These are phyloP conservation scores for Crithidia thermophila DNA, from an alignment of 208 protist species.

Conservation along the genomic window DNA sequence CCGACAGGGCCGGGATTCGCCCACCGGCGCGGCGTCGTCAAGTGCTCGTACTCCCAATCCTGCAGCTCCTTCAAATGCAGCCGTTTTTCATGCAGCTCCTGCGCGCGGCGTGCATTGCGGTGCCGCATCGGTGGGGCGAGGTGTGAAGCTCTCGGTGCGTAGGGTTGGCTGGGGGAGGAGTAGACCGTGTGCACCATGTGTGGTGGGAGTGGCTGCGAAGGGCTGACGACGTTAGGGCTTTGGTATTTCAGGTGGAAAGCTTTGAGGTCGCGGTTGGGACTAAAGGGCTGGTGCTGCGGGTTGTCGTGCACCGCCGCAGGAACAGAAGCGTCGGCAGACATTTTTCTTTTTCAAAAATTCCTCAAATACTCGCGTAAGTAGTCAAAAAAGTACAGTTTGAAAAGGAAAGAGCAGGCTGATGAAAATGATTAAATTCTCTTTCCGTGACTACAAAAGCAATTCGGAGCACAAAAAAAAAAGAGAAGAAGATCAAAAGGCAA, in stretches of 20 bases:
- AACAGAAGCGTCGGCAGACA: neutral
- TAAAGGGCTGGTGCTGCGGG: neutral
- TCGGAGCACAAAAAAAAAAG: neutral
- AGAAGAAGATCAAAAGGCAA: neutral
- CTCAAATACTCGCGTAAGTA: no score
- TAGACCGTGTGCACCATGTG: neutral
- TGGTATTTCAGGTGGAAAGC: neutral
- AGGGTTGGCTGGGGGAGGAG: neutral
- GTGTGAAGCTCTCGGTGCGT: no score
- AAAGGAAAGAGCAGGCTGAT: neutral
- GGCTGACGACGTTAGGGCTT: no score
- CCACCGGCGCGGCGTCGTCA: constrained; percentile 1
- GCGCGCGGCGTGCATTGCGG: neutral
- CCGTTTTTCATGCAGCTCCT: neutral
- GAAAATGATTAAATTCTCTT: neutral
- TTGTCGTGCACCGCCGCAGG: neutral
- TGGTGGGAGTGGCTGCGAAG: neutral
- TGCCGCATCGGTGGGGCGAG: neutral
- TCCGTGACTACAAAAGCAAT: neutral
- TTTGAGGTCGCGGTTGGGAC: neutral
- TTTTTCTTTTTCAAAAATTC: no score
- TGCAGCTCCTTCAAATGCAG: neutral
- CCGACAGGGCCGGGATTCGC: constrained; percentile 36
- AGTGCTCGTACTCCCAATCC: neutral
- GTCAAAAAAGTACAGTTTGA: neutral